Base-by-base conservation (phyloP, 2,329 filamentous ascomycete species). In the Arachnopeziza araneosa region DNA sequence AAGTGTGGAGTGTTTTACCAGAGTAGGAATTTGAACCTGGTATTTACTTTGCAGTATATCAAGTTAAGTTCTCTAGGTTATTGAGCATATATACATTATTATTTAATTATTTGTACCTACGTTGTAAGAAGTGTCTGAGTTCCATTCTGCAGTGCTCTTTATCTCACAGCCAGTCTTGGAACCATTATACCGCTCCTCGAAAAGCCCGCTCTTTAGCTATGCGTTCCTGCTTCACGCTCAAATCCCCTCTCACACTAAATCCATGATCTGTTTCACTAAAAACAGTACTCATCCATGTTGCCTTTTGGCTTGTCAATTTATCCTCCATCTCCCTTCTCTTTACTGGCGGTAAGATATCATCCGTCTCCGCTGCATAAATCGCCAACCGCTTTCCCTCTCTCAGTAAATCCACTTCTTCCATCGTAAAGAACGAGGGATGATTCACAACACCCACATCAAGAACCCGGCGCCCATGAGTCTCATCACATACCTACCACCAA, bases 181-280 rank as follows among this genome's bases (percentile, higher is more conserved):
- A 91, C 90, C 90, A 95, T 55, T 78, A 73, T 52, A 91, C 78
- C 21, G 89, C 89, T 78, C 93, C 90, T 65, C 78, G 68, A 71
- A 93, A 93, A 2, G 90, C 89, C 74, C 87, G 83, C 75, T 93
- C 88, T 80, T 90, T 91, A 52, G 88, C 86, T 67, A 81, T 91
- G 72, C 81, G 83, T 68, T 81, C 73, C 54, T 77, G 66, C 71
- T 79, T 80, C 64, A 85, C 79, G 63, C 68, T 79, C 50, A 82
- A 63, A 69, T 93, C 87, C 14, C 63, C 57, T 58, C 89, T 83
- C 1, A 91, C 85, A 14, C 85, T 80, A 68, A 93, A 95, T 0
- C 90, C 90, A 73, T 93, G 90, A 60, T 76, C 75, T 22, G 90
- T 85, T 57, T 83, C 83, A 2, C 83, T 84, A 78, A 84, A 93